Percentiles rank a stretch among this genome's conserved stretches.
These are phyloP conservation scores for Hyaloscypha variabilis DNA, from an alignment of 495 filamentous ascomycete species.

Conservation along the genomic window DNA sequence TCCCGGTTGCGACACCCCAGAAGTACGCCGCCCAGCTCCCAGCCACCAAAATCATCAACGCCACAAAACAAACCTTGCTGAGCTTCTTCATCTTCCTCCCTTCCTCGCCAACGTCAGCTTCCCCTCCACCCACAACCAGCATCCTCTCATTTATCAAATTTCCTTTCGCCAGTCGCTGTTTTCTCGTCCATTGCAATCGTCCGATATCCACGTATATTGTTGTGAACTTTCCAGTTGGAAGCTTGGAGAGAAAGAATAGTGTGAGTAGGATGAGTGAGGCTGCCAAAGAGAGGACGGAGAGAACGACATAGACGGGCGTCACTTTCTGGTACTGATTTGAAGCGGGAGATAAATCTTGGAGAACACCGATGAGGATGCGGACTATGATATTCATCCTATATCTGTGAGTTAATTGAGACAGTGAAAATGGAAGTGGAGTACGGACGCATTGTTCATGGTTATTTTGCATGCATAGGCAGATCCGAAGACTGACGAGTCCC, in stretches of 20 bases:
- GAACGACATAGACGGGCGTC: conserved; percentile 45
- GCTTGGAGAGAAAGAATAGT: conserved; percentile 28
- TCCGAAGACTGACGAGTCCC: conserved; percentile 48
- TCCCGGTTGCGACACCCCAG: conserved; percentile 45
- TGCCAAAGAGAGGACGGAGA: conserved; percentile 35
- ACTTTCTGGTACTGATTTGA: conserved; percentile 42
- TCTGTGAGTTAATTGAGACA: conserved; percentile 11
- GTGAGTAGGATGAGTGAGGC: conserved; percentile 38
- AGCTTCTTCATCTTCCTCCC: conserved; percentile 34
- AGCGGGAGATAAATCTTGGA: conserved; percentile 42
- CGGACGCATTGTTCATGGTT: conserved; percentile 42
- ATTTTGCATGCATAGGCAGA: conserved; percentile 47
- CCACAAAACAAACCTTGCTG: conserved; percentile 37
- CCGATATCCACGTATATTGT: conserved; percentile 25
- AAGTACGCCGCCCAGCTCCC: conserved; percentile 48
- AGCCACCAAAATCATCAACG: conserved; percentile 35
- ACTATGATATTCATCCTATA: conserved; percentile 48
- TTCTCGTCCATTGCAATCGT: conserved; percentile 45
- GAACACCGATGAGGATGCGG: conserved; percentile 44
- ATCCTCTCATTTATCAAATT: conserved; percentile 36
- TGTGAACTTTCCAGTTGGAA: background rate
- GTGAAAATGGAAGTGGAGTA: background rate
- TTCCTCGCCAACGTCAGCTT: conserved; percentile 34
- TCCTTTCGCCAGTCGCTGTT: conserved; percentile 39
- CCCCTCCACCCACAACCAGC: conserved; percentile 31